Base-by-base conservation (phyloP, 257 asterid genomes). In the Jacaranda mimosifolia region DNA sequence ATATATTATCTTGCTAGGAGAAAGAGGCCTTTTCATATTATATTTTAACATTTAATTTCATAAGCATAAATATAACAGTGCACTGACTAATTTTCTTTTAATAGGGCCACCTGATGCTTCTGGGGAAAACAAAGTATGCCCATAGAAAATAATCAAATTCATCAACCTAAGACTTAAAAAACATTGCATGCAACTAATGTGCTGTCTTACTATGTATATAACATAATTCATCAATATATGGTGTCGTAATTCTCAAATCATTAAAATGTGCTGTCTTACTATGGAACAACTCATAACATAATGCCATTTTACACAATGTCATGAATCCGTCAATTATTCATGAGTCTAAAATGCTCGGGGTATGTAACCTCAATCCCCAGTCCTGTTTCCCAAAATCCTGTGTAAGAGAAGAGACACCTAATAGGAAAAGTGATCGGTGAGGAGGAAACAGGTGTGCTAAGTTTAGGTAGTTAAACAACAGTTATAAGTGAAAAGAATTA, bases 401-500 rank as follows among this genome's bases (percentile, higher is more conserved):
- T 35, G 42, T 14, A 40, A 15, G 62, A 38, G 63, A 70, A 57
- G 46, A 32, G 17, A 32, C 56, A 26, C 32, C 32, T 49, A 40
- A 1, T 35, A 39, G 43, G 21, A 58, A 19, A 66, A 63, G 78
- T 11, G 56, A 35, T 53, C 48, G 36, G 15, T 19, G 26, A 55
- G 68, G 66, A 77, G 40, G 38, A 72, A 56, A 68, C 19, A 32
- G 46, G 38, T 45, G 17, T 12, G 42, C 68, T 45, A 73, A 68
- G 66, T 45, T 73, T 63, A 9, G 39, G 76, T 5, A 58, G 14
- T 63, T 49, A 68, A 51, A 49, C 48, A 68, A 64, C 53, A 11
- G 40, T 38, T 18, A 35, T 40, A 78, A 49, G 59, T 74, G 38
- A 59, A 80, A 58, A 53, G 46, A 74, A 74, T 63, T 80, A 90